phyloP scores from a whole-genome alignment of 352 stramenopile genomes.

The Phytophthora nicotianae region DNA sequence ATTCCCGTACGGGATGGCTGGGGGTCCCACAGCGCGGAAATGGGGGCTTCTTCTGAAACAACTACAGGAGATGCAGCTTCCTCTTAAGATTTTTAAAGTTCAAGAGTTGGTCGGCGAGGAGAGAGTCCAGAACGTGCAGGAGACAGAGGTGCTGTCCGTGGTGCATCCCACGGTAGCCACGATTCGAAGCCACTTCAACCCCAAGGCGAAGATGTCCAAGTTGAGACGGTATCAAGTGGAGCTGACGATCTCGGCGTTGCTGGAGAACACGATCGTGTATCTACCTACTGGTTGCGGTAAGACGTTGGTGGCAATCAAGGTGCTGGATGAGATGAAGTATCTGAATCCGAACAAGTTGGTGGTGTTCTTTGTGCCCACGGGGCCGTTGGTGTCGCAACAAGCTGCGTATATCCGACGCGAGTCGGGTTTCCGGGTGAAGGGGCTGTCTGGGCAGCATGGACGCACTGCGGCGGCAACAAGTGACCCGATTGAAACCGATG shows the following conservation, averaged over 20 bases:
- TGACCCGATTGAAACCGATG: slow-evolving; percentile 22
- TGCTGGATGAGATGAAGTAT: slow-evolving; percentile 65
- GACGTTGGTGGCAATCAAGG: slow-evolving; percentile 76
- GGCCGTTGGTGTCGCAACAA: slow-evolving; percentile 78
- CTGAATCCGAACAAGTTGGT: slow-evolving; percentile 62
- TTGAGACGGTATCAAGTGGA: slow-evolving; percentile 76
- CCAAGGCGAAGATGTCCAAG: slow-evolving; percentile 47
- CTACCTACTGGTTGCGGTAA: slow-evolving; percentile 81
- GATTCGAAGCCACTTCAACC: slow-evolving; percentile 38
- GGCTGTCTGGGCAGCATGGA: slow-evolving; percentile 63
- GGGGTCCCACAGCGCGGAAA: slow-evolving; percentile 22
- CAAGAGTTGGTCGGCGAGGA: slow-evolving; percentile 17
- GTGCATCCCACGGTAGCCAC: slow-evolving; percentile 37
- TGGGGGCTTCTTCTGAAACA: slow-evolving; percentile 45
- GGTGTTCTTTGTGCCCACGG: slow-evolving; percentile 78
- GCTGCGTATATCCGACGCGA: slow-evolving; percentile 72
- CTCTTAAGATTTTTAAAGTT: slow-evolving; percentile 30
- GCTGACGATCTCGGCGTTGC: slow-evolving; percentile 62
- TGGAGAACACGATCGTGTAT: slow-evolving; percentile 85
- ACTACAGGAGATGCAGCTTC: slow-evolving; percentile 35
- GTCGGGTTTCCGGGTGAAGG: slow-evolving; percentile 55
- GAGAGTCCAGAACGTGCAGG: not conserved
- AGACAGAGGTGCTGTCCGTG: slow-evolving; percentile 15
- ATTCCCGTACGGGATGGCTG: slow-evolving; percentile 10
- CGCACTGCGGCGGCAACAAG: slow-evolving; percentile 9